Conservation (phyloP, 148 eudicot genomes). For the Rhododendron griersonianum region DNA sequence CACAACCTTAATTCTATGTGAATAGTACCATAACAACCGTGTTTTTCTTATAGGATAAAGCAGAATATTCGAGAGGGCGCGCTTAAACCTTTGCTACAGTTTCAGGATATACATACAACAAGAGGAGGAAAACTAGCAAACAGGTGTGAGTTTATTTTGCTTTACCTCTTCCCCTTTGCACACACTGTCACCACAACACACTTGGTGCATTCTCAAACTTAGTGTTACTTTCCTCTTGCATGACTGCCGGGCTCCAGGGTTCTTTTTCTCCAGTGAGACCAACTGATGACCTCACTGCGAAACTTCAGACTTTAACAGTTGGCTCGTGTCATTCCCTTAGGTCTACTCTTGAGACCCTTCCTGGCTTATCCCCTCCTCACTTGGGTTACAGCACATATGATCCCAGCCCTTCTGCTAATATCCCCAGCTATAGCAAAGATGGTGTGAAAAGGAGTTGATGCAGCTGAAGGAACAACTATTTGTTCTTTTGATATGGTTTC, state of each 20-base stretch:
- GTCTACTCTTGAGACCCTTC: conserved; percentile 36
- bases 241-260: conserved; percentile 12
- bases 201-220: conserved; percentile 1
- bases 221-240: background rate
- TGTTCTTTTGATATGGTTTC: background rate
- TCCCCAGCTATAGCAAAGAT: background rate
- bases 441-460: background rate
- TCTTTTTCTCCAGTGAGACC: conserved; percentile 32
- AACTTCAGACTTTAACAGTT: conserved; percentile 21
- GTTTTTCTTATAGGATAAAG: conserved; percentile 41
- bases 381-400: conserved; percentile 2
- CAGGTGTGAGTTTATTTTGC: conserved; percentile 40
- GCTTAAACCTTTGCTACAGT: conserved; percentile 25
- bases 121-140: conserved; percentile 26
- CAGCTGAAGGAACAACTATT: background rate
- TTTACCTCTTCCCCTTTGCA: background rate
- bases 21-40: background rate
- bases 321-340: conserved; percentile 17
- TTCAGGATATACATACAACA: conserved; percentile 19
- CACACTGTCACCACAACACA: background rate
- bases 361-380: conserved; percentile 13
- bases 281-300: conserved; percentile 22
- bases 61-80: conserved; percentile 32
- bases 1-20: background rate
- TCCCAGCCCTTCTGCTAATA: conserved; percentile 9